Conservation (phyloP, 768 basidiomycete species). For the Phlegmacium glaucopus region DNA sequence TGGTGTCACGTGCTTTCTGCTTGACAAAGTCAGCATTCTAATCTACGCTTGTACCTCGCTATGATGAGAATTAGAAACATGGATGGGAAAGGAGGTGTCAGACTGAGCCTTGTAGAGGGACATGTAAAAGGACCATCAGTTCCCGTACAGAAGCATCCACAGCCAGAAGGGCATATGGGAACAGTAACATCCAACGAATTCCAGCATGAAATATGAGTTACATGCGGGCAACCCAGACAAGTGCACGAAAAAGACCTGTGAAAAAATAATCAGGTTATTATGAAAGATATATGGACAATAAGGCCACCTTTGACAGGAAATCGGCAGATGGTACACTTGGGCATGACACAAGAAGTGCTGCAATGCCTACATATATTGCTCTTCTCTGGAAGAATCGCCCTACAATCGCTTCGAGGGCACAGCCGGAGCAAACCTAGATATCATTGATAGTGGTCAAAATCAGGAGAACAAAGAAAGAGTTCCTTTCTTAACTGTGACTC, state of each 20-base stretch:
- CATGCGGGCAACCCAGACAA: constrained; percentile 60
- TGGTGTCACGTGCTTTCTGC: no score
- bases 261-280: constrained; percentile 4
- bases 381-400: constrained; percentile 27
- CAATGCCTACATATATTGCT: constrained; percentile 41
- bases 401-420: constrained; percentile 41
- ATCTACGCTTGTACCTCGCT: no score
- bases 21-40: no score
- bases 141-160: constrained; percentile 58
- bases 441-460: neutral
- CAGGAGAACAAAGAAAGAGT: no score
- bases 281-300: neutral
- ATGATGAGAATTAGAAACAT: no score
- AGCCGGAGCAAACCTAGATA: constrained; percentile 42
- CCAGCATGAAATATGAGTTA: constrained; percentile 68
- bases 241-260: constrained; percentile 58
- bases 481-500: constrained; percentile 15
- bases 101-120: constrained; percentile 27
- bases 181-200: constrained; percentile 37
- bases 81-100: constrained; percentile 21
- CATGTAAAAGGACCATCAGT: constrained; percentile 26
- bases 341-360: constrained; percentile 37
- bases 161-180: constrained; percentile 61
- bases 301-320: constrained; percentile 73
- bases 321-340: constrained; percentile 69